Conservation (phyloP, 2,329 filamentous ascomycete species). For the Aspergillus cejpii region DNA sequence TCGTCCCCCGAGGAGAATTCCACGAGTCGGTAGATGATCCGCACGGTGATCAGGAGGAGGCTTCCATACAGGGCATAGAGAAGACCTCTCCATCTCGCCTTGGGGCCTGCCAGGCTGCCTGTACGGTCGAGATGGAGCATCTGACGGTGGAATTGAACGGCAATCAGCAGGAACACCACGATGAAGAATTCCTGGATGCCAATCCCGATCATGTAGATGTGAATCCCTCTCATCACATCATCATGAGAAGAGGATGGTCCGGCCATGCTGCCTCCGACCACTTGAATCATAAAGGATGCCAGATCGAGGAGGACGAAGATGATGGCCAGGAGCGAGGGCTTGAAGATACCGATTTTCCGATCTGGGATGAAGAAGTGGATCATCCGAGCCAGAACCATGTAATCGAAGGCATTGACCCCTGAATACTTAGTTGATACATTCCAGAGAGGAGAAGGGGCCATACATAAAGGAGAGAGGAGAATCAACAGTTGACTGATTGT, state of each 20-base stretch:
- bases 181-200: constrained; percentile 51
- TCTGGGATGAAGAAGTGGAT: constrained; percentile 41
- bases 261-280: constrained; percentile 21
- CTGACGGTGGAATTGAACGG: constrained; percentile 44
- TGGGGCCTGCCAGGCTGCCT: background rate
- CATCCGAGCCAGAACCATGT: constrained; percentile 45
- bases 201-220: constrained; percentile 30
- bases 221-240: constrained; percentile 16
- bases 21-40: constrained; percentile 54
- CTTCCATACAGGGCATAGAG: constrained; percentile 49
- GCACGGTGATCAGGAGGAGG: constrained; percentile 45
- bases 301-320: constrained; percentile 42
- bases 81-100: constrained; percentile 20
- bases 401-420: constrained; percentile 43
- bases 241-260: background rate
- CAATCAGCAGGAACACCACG: constrained; percentile 45
- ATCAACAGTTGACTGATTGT: background rate
- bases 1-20: constrained; percentile 49
- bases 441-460: too few relatives aligned
- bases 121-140: constrained; percentile 29
- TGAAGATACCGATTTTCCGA: constrained; percentile 34
- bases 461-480: constrained; percentile 3
- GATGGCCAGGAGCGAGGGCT: constrained; percentile 33
- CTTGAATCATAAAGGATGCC: constrained; percentile 12
- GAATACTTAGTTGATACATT: background rate